Conservation (phyloP, 2,329 filamentous ascomycete species). For the Diplodia intermedia region DNA sequence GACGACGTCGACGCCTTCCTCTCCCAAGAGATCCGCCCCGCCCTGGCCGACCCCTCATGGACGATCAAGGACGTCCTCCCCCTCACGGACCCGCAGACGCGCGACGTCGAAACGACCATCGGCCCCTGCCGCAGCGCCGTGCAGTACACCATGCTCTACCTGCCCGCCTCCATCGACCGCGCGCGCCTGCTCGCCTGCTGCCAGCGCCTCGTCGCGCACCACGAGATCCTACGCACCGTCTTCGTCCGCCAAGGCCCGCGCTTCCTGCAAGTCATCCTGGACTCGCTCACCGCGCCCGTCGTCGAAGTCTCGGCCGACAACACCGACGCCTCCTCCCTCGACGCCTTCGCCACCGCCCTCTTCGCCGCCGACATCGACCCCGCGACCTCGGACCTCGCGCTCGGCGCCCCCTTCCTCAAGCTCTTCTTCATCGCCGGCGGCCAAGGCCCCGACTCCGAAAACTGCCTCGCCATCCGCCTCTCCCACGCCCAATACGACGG, state of each 20-base stretch:
- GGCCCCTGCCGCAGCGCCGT: conserved; percentile 66
- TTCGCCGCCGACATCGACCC: conserved; percentile 62
- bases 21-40: conserved; percentile 57
- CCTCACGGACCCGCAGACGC: conserved; percentile 64
- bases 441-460: conserved; percentile 51
- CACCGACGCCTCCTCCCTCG: conserved; percentile 58
- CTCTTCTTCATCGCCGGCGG: conserved; percentile 52
- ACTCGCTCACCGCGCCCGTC: conserved; percentile 60
- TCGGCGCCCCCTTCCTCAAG: conserved; percentile 67
- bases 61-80: conserved; percentile 64
- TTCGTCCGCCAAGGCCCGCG: conserved; percentile 61
- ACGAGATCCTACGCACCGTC: conserved; percentile 71
- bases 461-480: conserved; percentile 65
- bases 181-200: conserved; percentile 59
- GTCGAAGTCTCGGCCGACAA: conserved; percentile 52
- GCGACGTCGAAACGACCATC: conserved; percentile 66
- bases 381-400: conserved; percentile 54
- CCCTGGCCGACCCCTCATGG: conserved; percentile 60
- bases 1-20: conserved; percentile 55
- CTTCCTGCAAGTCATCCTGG: conserved; percentile 65
- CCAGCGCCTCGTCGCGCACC: conserved; percentile 63
- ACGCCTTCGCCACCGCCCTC: conserved; percentile 61
- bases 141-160: conserved; percentile 70
- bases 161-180: conserved; percentile 60
- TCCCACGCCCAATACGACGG: conserved; percentile 75